phyloP scores from a whole-genome alignment of 345 rosid genomes.

The Pseudoturritis turrita region DNA sequence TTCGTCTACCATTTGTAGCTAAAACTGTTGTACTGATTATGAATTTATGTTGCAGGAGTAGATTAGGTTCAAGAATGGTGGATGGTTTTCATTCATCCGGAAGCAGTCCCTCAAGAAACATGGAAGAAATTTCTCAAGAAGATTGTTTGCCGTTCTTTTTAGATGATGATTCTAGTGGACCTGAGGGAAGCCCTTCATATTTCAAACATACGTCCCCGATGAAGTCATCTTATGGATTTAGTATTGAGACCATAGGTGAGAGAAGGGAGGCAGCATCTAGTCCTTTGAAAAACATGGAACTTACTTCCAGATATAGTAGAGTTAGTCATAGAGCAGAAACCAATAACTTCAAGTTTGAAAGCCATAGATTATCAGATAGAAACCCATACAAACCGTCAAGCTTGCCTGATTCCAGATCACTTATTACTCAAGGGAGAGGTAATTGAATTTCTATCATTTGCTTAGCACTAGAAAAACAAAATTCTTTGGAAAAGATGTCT shows the following conservation, averaged over 20 bases:
- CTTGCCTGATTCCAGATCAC: conserved; percentile 47
- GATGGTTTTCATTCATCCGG: conserved; percentile 49
- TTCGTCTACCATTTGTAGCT: neutral
- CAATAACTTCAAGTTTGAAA: conserved; percentile 41
- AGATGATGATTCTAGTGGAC: conserved; percentile 82
- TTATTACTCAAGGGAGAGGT: conserved; percentile 55
- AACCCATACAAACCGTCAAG: conserved; percentile 44
- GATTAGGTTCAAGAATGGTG: conserved; percentile 38
- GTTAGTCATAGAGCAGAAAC: conserved; percentile 38
- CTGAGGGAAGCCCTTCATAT: conserved; percentile 71
- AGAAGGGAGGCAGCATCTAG: conserved; percentile 46
- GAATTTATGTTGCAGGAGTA: conserved; percentile 40
- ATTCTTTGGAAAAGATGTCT: neutral
- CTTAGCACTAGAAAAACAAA: neutral
- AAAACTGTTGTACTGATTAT: conserved; percentile 18
- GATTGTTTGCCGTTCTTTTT: conserved; percentile 79
- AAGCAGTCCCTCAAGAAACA: conserved; percentile 43
- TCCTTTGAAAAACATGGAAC: conserved; percentile 42
- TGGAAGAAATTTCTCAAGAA: conserved; percentile 63
- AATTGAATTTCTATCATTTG: conserved; percentile 7
- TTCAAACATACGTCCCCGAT: conserved; percentile 41
- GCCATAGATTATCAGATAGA: conserved; percentile 37
- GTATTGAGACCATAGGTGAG: conserved; percentile 40
- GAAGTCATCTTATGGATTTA: conserved; percentile 55
- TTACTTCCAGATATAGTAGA: conserved; percentile 44